Evolutionary conservation across 768 basidiomycete species (phyloP).

Genomic region (Hemileccinum impolitum): DNA sequence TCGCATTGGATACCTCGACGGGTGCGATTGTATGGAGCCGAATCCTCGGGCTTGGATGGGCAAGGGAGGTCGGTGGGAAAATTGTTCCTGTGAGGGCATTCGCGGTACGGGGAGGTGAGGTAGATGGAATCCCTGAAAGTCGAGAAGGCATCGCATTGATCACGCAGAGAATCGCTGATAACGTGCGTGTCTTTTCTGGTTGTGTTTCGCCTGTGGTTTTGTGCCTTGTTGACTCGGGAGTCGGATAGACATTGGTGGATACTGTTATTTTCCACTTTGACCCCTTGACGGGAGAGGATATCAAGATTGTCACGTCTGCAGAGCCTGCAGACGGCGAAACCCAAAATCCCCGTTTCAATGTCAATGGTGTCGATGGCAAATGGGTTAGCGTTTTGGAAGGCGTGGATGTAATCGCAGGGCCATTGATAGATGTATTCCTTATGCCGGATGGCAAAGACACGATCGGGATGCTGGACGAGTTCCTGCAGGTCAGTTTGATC

Average conservation of each 20-base stretch:
- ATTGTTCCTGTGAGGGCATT: conserved; percentile 62
- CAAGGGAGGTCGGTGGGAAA: conserved; percentile 50
- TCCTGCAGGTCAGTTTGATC: conserved; percentile 55
- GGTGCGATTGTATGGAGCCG: conserved; percentile 81
- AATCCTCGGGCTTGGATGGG: conserved; percentile 71
- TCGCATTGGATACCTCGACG: conserved; percentile 75
- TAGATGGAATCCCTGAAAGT: conserved; percentile 23
- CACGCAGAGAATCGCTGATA: conserved; percentile 56
- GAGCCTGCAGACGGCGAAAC: conserved; percentile 7
- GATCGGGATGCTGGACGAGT: conserved; percentile 70
- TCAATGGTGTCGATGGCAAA: conserved; percentile 7
- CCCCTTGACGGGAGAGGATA: conserved; percentile 74
- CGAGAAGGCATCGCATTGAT: conserved; percentile 58
- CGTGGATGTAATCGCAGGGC: conserved; percentile 56
- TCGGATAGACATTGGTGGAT: conserved; percentile 52
- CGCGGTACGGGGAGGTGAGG: conserved; percentile 33
- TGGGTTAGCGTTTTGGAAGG: conserved; percentile 50
- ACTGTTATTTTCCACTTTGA: conserved; percentile 77
- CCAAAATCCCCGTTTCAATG: neutral
- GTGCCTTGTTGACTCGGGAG: conserved; percentile 8
- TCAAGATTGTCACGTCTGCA: conserved; percentile 25
- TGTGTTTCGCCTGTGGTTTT: neutral
- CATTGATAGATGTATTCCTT: conserved; percentile 56
- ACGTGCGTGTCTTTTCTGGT: conserved; percentile 41
- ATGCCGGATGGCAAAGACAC: conserved; percentile 45